Conservation (phyloP, 2,329 filamentous ascomycete genomes). For the Penicillium sp. region DNA sequence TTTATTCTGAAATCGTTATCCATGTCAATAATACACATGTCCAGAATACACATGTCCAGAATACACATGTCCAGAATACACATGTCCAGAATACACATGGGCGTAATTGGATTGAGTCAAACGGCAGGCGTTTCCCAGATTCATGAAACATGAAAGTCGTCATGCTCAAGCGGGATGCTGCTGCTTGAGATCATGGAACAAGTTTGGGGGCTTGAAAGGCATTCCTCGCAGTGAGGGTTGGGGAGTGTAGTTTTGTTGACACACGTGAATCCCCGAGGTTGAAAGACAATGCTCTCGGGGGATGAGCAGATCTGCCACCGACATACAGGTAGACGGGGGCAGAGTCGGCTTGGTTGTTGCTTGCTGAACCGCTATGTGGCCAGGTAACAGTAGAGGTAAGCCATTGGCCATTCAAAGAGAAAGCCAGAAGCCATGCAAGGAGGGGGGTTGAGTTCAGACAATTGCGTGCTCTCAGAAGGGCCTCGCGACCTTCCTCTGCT, state of each 20-base stretch:
- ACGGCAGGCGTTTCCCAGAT: neutral
- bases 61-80: constrained; percentile 1
- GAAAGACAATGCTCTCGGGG: neutral
- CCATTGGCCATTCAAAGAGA: neutral
- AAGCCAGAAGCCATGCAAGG: neutral
- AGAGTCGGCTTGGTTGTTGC: neutral
- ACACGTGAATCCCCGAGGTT: neutral
- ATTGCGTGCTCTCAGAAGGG: constrained; percentile 64
- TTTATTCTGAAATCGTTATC: constrained; percentile 8
- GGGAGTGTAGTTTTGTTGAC: neutral
- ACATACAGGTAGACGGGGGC: neutral
- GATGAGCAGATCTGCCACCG: neutral
- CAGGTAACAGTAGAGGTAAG: neutral
- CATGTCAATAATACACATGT: constrained; percentile 1
- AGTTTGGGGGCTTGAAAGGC: neutral
- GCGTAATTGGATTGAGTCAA: neutral
- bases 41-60: neutral
- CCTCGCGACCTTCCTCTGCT: constrained; percentile 89
- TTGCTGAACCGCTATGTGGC: neutral
- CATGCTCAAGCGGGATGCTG: neutral
- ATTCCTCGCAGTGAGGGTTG: neutral
- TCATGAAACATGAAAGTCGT: neutral
- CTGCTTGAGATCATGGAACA: neutral
- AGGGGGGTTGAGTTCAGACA: neutral
- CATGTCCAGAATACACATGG: neutral